A percentile compares a stretch with the other conserved stretches of the same genome.
phyloP scores from a whole-genome alignment of 2,329 filamentous ascomycete genomes.

The Paecilomyces niveus region DNA sequence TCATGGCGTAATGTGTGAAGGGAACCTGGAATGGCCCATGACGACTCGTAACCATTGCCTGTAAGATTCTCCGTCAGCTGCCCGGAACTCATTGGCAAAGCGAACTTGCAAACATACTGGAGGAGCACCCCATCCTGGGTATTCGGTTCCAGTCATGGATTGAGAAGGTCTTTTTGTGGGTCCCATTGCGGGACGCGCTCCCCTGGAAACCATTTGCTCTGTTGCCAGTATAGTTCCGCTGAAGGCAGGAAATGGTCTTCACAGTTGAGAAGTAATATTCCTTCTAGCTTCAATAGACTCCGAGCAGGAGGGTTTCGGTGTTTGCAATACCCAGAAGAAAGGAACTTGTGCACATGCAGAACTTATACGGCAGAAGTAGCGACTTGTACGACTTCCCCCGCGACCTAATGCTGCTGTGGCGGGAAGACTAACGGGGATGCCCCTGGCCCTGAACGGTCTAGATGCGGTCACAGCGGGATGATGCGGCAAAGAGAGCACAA shows the following conservation, averaged over 20 bases:
- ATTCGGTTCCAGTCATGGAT: not conserved
- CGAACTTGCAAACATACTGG: slow-evolving; percentile 1
- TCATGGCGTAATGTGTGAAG: slow-evolving; percentile 28
- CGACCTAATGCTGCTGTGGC: not conserved
- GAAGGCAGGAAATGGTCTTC: not conserved
- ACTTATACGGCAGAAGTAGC: not conserved
- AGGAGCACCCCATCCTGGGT: slow-evolving; percentile 2
- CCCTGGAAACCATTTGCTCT: slow-evolving; percentile 1
- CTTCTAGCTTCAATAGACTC: not conserved
- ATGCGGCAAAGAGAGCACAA: not conserved
- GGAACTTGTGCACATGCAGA: not conserved
- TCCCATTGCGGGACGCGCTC: not conserved
- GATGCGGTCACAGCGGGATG: not conserved
- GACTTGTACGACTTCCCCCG: slow-evolving; percentile 2
- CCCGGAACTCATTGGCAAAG: not conserved
- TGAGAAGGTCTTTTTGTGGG: not conserved
- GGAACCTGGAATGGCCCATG: slow-evolving; percentile 20
- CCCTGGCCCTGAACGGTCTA: not conserved
- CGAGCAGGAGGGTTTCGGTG: not conserved
- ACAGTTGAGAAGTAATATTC: not conserved
- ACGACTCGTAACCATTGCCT: slow-evolving; percentile 22
- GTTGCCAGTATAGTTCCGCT: not conserved
- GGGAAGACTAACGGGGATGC: not conserved
- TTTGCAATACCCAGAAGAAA: not conserved
- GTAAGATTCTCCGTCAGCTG: not conserved